Evolutionary conservation across 2,329 filamentous ascomycete genomes (phyloP).

Genomic region (Eurotiales sp.): DNA sequence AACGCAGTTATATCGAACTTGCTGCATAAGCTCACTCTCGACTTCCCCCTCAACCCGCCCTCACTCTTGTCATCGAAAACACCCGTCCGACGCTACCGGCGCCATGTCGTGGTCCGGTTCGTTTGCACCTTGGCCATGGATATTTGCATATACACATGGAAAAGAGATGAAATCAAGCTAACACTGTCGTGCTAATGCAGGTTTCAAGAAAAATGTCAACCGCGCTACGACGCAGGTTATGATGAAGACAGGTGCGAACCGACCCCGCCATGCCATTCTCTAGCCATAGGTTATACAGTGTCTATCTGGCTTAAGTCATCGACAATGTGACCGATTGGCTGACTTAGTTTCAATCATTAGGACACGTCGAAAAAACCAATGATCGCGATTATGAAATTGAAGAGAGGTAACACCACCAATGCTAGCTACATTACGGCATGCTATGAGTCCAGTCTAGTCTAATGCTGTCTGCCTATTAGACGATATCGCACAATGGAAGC

Average conservation of each 20-base stretch:
- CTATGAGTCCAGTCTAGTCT: constrained; percentile 2
- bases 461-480: constrained; percentile 55
- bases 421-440: neutral
- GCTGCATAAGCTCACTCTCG: too few relatives aligned
- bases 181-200: constrained; percentile 37
- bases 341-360: constrained; percentile 29
- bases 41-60: too few relatives aligned
- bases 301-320: too few relatives aligned
- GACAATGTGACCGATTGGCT: constrained; percentile 1
- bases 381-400: constrained; percentile 99
- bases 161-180: neutral
- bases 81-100: constrained; percentile 12
- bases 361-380: constrained; percentile 97
- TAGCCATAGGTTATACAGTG: too few relatives aligned
- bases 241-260: constrained; percentile 88
- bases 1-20: too few relatives aligned
- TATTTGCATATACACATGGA: neutral
- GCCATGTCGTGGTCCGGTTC: constrained; percentile 70
- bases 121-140: constrained; percentile 5
- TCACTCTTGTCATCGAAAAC: too few relatives aligned
- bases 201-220: constrained; percentile 96
- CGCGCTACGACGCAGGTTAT: constrained; percentile 99
- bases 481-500: constrained; percentile 98
- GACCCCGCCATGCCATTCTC: neutral
- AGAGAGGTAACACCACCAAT: constrained; percentile 59